Evolutionary conservation across 768 basidiomycete species (phyloP), one percentile per base, ranked within the genome.

Genomic region (Mycena vitilis): DNA sequence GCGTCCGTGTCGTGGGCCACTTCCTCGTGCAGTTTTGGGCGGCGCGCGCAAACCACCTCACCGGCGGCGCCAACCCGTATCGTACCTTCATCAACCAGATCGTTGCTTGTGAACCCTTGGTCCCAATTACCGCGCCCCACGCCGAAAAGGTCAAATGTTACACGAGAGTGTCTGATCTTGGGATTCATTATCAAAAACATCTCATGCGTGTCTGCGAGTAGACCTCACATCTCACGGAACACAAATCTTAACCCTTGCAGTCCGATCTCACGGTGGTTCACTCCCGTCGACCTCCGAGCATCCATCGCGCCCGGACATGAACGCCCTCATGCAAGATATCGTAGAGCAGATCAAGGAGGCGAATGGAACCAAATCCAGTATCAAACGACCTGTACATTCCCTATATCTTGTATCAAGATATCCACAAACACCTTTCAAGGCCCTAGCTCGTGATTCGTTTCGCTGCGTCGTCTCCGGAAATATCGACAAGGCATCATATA

Each of bases 171-270:
- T 61, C 60, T 4, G 38, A 52, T 52, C 42, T 61, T 22, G 53
- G 62, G 62, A 54, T 63, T 45, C 53, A 55, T 12, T 63, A 63
- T 23, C 60, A 53, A 52, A 61, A 61, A 30, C 60, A 52, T 38
- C 22, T 61, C 10, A 63, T 63, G 23, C 52, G 62, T 18, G 44
- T 55, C 30, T 55, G 62, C 47, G 52, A 15, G 62, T 63, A 53
- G 23, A 42, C 20, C 47, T 47, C 30, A 34, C 2, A 52, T 55
- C 38, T 22, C 2, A n/a, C 36, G 20, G 25, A 40, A 22, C 13
- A 16, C 40, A 42, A 16, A 42, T 30, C 34, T 22, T 20, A 45
- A 62, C 30, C 61, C 36, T 23, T 40, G 44, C 44, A 62, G 61
- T 62, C 61, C 61, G 61, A 11, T 5, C 20, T 52, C 49, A 61